phyloP scores from a whole-genome alignment of 257 asterid species.

The Lavandula angustifolia region DNA sequence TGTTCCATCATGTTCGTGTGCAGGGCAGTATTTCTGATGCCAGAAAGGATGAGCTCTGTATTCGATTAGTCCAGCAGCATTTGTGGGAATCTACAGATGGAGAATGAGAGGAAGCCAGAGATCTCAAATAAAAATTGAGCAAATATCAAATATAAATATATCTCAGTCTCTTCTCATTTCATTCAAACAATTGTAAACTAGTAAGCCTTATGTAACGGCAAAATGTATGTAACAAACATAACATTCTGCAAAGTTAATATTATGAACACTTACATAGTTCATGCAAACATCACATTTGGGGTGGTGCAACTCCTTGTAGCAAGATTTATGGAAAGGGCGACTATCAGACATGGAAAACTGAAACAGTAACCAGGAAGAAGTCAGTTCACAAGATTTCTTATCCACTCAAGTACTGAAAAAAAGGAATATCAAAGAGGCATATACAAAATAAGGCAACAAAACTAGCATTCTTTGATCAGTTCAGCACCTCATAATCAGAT shows the following conservation, averaged over 20 bases:
- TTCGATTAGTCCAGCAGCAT: slow-evolving; percentile 85
- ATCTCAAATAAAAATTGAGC: slow-evolving; percentile 11
- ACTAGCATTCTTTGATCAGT: slow-evolving; percentile 22
- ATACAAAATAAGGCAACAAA: slow-evolving; percentile 24
- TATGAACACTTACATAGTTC: slow-evolving; percentile 64
- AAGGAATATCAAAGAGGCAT: slow-evolving; percentile 15
- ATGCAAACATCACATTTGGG: slow-evolving; percentile 98
- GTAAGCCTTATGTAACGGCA: not conserved
- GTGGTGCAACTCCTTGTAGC: slow-evolving; percentile 91
- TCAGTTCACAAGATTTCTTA: slow-evolving; percentile 16
- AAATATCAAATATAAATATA: slow-evolving; percentile 1
- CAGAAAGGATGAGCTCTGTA: slow-evolving; percentile 99
- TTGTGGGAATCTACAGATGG: slow-evolving; percentile 76
- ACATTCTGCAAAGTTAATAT: not conserved
- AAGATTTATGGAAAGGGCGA: slow-evolving; percentile 84
- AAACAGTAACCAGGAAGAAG: slow-evolving; percentile 27
- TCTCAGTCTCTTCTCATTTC: not conserved
- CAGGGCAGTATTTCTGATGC: slow-evolving; percentile 94
- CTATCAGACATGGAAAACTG: slow-evolving; percentile 94
- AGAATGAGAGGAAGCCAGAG: slow-evolving; percentile 18
- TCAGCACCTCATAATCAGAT: slow-evolving; percentile 88
- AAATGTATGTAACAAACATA: not conserved
- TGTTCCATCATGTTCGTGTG: slow-evolving; percentile 90
- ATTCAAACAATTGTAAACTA: not conserved
- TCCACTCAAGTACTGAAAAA: slow-evolving; percentile 20